These are phyloP conservation scores for Coemansia sp. DNA, from an alignment of 192 early-diverging fungal species.

Conservation along the genomic window DNA sequence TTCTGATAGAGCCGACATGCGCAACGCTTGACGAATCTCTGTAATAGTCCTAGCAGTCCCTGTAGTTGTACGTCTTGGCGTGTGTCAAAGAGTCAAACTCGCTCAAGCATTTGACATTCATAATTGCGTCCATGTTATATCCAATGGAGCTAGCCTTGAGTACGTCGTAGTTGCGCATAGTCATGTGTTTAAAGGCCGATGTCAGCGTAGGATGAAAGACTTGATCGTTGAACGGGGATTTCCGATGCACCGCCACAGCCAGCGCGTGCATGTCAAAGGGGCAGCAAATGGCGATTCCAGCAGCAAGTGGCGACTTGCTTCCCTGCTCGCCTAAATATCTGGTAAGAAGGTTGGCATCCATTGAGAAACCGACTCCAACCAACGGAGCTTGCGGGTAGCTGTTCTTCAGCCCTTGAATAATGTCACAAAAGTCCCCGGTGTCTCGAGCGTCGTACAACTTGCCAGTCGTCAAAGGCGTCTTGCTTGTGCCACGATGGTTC, in stretches of 20 bases:
- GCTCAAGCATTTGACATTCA: constrained; percentile 59
- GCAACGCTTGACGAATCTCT: constrained; percentile 56
- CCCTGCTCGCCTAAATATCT: constrained; percentile 8
- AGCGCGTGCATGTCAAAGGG: constrained; percentile 73
- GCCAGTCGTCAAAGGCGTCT: not conserved
- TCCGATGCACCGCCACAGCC: constrained; percentile 30
- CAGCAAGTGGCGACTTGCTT: not conserved
- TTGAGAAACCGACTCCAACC: not conserved
- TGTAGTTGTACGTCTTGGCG: constrained; percentile 66
- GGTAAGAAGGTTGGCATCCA: constrained; percentile 8
- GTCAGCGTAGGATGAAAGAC: constrained; percentile 60
- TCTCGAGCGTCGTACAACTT: not conserved
- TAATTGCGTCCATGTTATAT: constrained; percentile 55
- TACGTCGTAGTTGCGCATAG: constrained; percentile 29
- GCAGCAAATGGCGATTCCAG: constrained; percentile 60
- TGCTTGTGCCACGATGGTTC: not conserved
- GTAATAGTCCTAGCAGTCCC: constrained; percentile 78
- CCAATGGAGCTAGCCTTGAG: constrained; percentile 27
- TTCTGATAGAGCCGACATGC: constrained; percentile 57
- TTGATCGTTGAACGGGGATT: not conserved
- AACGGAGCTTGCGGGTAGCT: not conserved
- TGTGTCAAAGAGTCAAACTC: constrained; percentile 77
- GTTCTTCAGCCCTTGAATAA: not conserved
- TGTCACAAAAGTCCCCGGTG: not conserved
- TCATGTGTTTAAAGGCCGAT: constrained; percentile 38